Evolutionary conservation across 2,329 filamentous ascomycete species (phyloP), one percentile per base, ranked within the genome.

Genomic region (Fusarium heterosporum): DNA sequence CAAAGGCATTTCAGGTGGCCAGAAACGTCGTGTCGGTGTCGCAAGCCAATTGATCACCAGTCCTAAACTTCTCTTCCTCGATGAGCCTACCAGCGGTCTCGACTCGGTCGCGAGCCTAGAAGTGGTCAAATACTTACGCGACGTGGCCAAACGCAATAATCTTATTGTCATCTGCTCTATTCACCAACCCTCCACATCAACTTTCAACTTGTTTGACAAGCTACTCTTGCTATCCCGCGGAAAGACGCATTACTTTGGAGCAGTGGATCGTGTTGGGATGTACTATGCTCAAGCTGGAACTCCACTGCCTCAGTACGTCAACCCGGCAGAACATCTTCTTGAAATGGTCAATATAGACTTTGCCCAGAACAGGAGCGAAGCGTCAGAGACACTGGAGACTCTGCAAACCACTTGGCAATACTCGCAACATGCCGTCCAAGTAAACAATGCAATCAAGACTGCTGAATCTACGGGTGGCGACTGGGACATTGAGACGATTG

Each of bases 1-100:
- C 12, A 96, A 94, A 77, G 93, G 93, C 14, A 88, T 97, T 58
- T 93, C 90, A 64, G 93, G 93, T 47, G 93, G 93, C 2, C 93
- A 97, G 80, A 96, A 96, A 81, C 85, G 92, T 38, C 85, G 93
- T 50, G 84, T 95, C 9, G 91, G 91, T 68, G 89, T 96, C 7
- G 93, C 92, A 2, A 91, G 90, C 63, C 91, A 93, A 73, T 84
- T 97, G 34, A 91, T 96, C 72, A 95, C 92, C 2, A 89, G 85
- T 57, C 93, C 93, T 0, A 92, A 90, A 76, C 88, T 96, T 9
- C 77, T 97, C 25, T 96, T 97, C 73, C 79, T 96, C 30, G 92
- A 96, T 73, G 92, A 96, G 77, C 92, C 92, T 1, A 97, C 93
- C 0, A 93, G 90, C 67, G 93, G 93, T 10, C 81, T 96, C 11